Conservation (phyloP, 352 stramenopile genomes). For the Albugo candida region DNA sequence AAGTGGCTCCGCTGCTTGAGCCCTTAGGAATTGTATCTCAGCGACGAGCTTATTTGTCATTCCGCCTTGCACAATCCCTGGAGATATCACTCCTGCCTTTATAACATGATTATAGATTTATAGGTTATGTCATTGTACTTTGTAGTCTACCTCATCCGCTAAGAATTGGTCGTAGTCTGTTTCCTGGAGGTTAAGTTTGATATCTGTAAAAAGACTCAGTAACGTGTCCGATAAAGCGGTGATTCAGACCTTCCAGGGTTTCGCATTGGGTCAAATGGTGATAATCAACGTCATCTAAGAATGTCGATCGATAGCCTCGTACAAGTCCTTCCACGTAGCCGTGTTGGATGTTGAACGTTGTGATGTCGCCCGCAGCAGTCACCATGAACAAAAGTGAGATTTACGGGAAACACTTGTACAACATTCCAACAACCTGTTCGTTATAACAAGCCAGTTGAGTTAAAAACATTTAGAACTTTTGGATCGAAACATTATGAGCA, state of each 20-base stretch:
- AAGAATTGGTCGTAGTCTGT: conserved; percentile 96
- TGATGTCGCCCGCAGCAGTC: conserved; percentile 72
- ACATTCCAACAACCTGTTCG: too few species aligned
- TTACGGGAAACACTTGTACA: too few species aligned
- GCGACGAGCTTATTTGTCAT: conserved; percentile 80
- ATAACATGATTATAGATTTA: conserved; percentile 15
- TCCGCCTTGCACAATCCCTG: conserved; percentile 61
- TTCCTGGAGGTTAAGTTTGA: conserved; percentile 93
- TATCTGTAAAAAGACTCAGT: conserved; percentile 19
- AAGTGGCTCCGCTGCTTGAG: conserved; percentile 91
- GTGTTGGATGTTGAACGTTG: conserved; percentile 96
- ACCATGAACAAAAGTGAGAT: conserved; percentile 6
- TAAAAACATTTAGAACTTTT: too few species aligned
- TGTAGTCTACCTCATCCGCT: conserved; percentile 64
- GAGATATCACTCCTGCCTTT: conserved; percentile 47
- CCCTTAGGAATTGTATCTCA: conserved; percentile 95
- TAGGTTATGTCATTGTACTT: not conserved
- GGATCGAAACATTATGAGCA: too few species aligned
- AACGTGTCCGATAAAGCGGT: too few species aligned
- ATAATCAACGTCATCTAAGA: conserved; percentile 80
- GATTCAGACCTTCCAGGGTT: conserved; percentile 56
- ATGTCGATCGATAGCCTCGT: conserved; percentile 86
- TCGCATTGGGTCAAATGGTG: conserved; percentile 81
- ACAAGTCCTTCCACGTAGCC: conserved; percentile 94
- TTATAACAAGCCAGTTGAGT: too few species aligned